A percentile compares a stretch with the other conserved stretches of the same genome.
These are phyloP conservation scores for Sphaerobolus stellatus DNA, from an alignment of 1,284 basidiomycete genomes.

Conservation along the genomic window DNA sequence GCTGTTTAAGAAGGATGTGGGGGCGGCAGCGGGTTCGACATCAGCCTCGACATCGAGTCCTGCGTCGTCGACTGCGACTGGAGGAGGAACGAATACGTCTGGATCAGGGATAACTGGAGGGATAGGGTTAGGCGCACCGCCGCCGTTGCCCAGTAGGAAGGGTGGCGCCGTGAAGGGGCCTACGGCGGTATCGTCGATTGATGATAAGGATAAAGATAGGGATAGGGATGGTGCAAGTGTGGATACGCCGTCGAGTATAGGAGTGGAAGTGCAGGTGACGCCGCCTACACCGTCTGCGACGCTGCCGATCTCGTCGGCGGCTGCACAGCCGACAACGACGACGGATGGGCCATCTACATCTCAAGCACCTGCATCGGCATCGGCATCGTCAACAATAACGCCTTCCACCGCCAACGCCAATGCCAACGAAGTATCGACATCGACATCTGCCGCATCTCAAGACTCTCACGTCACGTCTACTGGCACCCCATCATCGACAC, in stretches of 20 bases:
- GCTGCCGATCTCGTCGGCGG: neutral
- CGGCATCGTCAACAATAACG: too few species aligned
- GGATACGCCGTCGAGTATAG: neutral
- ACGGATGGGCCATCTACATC: too few species aligned
- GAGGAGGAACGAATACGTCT: constrained; percentile 40
- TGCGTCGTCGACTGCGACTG: constrained; percentile 58
- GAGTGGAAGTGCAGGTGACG: neutral
- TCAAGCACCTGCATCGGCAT: too few species aligned
- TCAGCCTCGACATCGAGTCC: constrained; percentile 26
- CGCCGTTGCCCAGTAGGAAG: neutral
- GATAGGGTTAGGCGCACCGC: constrained; percentile 5
- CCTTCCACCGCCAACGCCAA: too few species aligned
- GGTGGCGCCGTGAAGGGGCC: neutral
- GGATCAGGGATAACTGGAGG: constrained; percentile 9
- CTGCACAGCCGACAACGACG: neutral
- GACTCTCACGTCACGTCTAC: too few species aligned
- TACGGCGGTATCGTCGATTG: constrained; percentile 39
- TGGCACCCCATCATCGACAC: too few species aligned
- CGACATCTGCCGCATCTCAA: too few species aligned
- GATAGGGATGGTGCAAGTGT: constrained; percentile 43
- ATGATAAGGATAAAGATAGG: constrained; percentile 55
- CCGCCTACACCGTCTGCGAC: neutral
- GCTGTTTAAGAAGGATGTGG: constrained; percentile 17
- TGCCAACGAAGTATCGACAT: too few species aligned
- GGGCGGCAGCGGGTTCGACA: constrained; percentile 9